Evolutionary conservation across 495 filamentous ascomycete genomes (phyloP).

Genomic region (Collariella sp.): DNA sequence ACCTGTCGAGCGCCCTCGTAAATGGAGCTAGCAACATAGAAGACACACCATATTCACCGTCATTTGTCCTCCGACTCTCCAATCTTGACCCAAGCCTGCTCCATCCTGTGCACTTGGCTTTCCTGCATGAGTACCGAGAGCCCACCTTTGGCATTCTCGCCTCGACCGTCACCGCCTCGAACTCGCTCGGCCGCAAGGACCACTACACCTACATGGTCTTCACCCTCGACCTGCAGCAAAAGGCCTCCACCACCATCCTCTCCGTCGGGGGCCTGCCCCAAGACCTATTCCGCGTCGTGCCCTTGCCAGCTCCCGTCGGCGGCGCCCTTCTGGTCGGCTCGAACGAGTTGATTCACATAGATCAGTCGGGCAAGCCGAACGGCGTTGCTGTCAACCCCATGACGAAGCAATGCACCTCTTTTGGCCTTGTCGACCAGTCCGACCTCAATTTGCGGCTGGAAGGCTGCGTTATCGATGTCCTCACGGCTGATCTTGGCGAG

Average conservation of each 20-base stretch:
- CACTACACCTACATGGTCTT: slow-evolving; percentile 84
- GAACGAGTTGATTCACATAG: slow-evolving; percentile 91
- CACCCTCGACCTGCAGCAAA: slow-evolving; percentile 88
- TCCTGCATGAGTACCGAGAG: slow-evolving; percentile 93
- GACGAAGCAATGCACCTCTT: slow-evolving; percentile 66
- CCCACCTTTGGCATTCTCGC: slow-evolving; percentile 94
- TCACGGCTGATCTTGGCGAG: slow-evolving; percentile 67
- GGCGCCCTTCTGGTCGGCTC: slow-evolving; percentile 78
- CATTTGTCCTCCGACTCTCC: slow-evolving; percentile 80
- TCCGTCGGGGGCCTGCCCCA: slow-evolving; percentile 79
- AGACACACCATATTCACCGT: slow-evolving; percentile 76
- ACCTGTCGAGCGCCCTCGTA: slow-evolving; percentile 33
- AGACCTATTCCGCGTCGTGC: slow-evolving; percentile 76
- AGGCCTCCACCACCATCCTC: slow-evolving; percentile 84
- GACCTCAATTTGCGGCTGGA: slow-evolving; percentile 73
- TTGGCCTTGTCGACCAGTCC: slow-evolving; percentile 75
- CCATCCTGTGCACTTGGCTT: slow-evolving; percentile 83
- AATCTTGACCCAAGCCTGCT: slow-evolving; percentile 77
- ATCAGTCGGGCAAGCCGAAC: slow-evolving; percentile 88
- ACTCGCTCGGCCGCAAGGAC: slow-evolving; percentile 75
- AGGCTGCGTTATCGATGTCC: slow-evolving; percentile 65
- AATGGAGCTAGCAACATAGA: slow-evolving; percentile 50
- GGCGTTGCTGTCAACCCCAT: slow-evolving; percentile 93
- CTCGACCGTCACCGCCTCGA: slow-evolving; percentile 59
- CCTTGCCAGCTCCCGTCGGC: slow-evolving; percentile 77